These are phyloP conservation scores for Fusarium vanettenii DNA, from an alignment of 2,329 filamentous ascomycete species.

Conservation along the genomic window DNA sequence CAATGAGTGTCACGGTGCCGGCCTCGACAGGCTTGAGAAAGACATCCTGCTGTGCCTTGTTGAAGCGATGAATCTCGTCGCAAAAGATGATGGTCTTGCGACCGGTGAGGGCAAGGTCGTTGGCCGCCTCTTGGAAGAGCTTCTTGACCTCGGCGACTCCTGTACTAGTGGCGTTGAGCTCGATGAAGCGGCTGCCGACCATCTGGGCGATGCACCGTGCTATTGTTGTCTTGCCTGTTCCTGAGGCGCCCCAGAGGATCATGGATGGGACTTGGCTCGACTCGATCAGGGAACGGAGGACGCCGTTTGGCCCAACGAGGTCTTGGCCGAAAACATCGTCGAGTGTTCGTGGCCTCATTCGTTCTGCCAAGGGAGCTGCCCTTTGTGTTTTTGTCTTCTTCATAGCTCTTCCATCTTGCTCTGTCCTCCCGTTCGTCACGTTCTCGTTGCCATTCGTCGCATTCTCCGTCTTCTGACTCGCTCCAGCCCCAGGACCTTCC, in stretches of 20 bases:
- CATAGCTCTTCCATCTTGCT: slow-evolving; percentile 54
- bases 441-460: slow-evolving; percentile 19
- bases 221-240: slow-evolving; percentile 91
- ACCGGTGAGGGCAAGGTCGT: slow-evolving; percentile 83
- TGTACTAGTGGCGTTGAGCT: slow-evolving; percentile 93
- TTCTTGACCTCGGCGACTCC: slow-evolving; percentile 94
- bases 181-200: slow-evolving; percentile 87
- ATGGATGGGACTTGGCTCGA: slow-evolving; percentile 89
- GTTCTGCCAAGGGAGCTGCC: slow-evolving; percentile 88
- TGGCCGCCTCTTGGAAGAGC: slow-evolving; percentile 85
- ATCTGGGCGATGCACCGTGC: slow-evolving; percentile 88
- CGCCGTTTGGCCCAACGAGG: slow-evolving; percentile 85
- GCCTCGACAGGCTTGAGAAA: slow-evolving; percentile 93
- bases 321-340: slow-evolving; percentile 94
- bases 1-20: slow-evolving; percentile 90
- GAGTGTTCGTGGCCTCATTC: slow-evolving; percentile 87
- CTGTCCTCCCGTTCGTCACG: slow-evolving; percentile 8
- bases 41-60: slow-evolving; percentile 92
- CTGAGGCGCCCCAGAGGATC: slow-evolving; percentile 90
- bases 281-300: slow-evolving; percentile 88
- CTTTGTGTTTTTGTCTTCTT: slow-evolving; percentile 78
- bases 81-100: slow-evolving; percentile 96
- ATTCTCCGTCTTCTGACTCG: slow-evolving; percentile 2
- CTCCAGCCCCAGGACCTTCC: slow-evolving; percentile 60
- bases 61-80: slow-evolving; percentile 95